Evolutionary conservation across 176 grass and related monocot genomes (phyloP), one percentile per base, ranked within the genome.

Genomic region (Hsuehochloa calcarea): DNA sequence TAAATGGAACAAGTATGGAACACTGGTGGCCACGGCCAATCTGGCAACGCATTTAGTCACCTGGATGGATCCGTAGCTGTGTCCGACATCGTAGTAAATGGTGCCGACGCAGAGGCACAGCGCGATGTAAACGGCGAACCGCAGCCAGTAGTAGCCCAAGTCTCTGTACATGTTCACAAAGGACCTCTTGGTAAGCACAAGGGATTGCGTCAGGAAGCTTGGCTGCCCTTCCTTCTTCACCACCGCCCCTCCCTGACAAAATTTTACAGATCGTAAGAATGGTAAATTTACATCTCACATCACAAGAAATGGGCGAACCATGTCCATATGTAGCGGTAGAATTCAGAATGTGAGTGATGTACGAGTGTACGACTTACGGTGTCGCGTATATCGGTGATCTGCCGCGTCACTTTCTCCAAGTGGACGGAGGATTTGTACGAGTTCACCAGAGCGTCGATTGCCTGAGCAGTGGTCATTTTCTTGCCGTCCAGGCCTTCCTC

Each of bases 141-240:
- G 89, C n/a, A 99, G 46, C 91, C 96, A 99, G 72, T 99, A 99
- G 66, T 99, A 96, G 52, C 93, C 96, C 20, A 95, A 39, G 70
- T 99, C 96, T 63, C 96, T 85, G 86, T 92, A 94, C 96, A 99
- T 99, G 88, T 99, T 99, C 38, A 96, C 88, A 5, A 94, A 99
- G 26, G 96, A 99, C 81, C 96, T 95, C 77, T 81, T 93, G 13
- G 90, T 94, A 35, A 99, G 93, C 49, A 96, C 91, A 0, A 91
- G 13, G 16, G 90, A 74, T 16, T 99, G 96, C 4, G 84, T 93
- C 15, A 92, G 37, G 70, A 99, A 96, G 60, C 93, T 91, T 0
- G 91, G 81, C 49, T 94, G 86, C 61, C 88, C 82, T 34, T 90
- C 89, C 75, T 90, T 90, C 66, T 86, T 95, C 63, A 90, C 72